These are phyloP conservation scores for Melaleuca alternifolia DNA, from an alignment of 345 rosid genomes.

Conservation along the genomic window DNA sequence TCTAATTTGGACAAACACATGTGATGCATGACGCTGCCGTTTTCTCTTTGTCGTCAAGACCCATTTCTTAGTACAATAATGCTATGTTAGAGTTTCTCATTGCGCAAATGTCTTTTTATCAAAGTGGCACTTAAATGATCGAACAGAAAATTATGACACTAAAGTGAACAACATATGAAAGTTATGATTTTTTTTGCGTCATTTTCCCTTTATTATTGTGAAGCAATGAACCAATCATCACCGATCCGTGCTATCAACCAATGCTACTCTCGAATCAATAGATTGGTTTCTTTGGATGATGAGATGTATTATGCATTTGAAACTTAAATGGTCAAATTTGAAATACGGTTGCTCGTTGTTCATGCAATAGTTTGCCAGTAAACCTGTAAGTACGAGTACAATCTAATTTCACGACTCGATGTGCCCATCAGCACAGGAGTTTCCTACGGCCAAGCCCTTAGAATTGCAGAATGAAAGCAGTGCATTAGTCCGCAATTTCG, in stretches of 20 bases:
- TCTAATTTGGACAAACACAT: not conserved
- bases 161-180: not conserved
- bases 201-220: not conserved
- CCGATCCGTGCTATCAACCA: not conserved
- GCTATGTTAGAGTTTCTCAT: accelerated
- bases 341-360: not conserved
- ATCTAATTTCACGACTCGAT: not conserved
- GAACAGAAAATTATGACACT: not conserved
- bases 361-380: not conserved
- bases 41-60: not conserved
- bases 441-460: not conserved
- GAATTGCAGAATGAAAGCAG: not conserved
- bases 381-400: not conserved
- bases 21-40: too few relatives aligned
- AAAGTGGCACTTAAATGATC: not conserved
- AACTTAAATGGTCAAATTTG: not conserved
- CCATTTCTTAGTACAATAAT: not conserved
- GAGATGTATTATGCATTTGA: not conserved
- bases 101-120: not conserved
- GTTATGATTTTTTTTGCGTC: not conserved
- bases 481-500: not conserved
- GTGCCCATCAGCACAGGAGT: not conserved
- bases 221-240: not conserved
- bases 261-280: not conserved
- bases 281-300: not conserved